Evolutionary conservation across 2,329 filamentous ascomycete species (phyloP), one percentile per base, ranked within the genome.

Genomic region (Colletotrichum sp.): DNA sequence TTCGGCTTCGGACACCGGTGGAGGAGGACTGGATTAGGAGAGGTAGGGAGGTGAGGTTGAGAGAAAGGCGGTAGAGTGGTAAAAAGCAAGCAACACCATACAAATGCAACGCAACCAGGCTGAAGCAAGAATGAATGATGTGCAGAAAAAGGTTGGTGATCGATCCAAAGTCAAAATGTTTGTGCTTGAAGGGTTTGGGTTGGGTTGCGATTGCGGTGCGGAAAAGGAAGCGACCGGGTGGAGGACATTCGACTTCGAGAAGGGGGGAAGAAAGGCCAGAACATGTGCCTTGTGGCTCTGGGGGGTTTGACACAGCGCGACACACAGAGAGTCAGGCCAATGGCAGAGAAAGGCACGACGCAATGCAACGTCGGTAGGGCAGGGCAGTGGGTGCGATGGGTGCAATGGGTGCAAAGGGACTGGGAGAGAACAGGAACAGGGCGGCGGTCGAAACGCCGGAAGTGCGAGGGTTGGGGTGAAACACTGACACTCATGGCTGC

Each of bases 401-500:
- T 39, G 36, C 36, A 48, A 48, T 48, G 44, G 44, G 44, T 39
- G 36, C 36, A 52, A 22, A 13, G 44, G n/a, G 44, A 52, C 8
- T 44, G 36, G 36, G 36, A 44, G 36, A 68, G 19, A 64, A 55
- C 66, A 71, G 48, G 55, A 71, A 34, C 52, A 72, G 72, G 72
- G 44, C 74, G 34, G 44, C 64, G 57, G 70, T 27, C 77, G 77
- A 78, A 79, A 79, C 57, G 48, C 77, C 77, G 78, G 78, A 71
- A 79, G 78, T 77, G 80, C 77, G 68, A 77, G 75, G 77, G 68
- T 73, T 76, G 75, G 74, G 79, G 70, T 79, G 79, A 84, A 83
- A 84, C 82, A 88, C 88, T 86, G 83, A 89, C 88, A 84, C 87
- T 89, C 88, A 89, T 89, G 78, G 82, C 88, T 82, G 77, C 75